These are phyloP conservation scores for Botrytis fabae DNA, from an alignment of 2,329 filamentous ascomycete species.

Conservation along the genomic window DNA sequence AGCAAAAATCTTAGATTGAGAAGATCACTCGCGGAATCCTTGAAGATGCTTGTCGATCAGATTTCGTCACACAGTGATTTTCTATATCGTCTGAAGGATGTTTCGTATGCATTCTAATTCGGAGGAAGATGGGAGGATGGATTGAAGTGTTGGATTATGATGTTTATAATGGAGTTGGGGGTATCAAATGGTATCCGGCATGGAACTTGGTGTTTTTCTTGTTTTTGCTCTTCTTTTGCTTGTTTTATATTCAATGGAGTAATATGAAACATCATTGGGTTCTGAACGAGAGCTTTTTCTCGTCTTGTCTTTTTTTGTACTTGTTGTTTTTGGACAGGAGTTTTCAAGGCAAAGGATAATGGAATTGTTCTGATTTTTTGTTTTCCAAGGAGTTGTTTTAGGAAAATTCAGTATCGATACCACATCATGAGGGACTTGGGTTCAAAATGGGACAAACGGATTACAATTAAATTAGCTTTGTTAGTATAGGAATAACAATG, in stretches of 20 bases:
- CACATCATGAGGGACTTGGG: slow-evolving; percentile 7
- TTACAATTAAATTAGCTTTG: neutral
- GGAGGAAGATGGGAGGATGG: neutral
- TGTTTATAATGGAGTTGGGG: neutral
- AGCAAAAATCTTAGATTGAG: slow-evolving; percentile 17
- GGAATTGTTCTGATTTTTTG: slow-evolving; percentile 7
- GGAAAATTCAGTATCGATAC: slow-evolving; percentile 19
- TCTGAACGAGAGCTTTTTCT: neutral
- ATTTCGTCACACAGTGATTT: slow-evolving; percentile 19
- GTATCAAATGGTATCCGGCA: neutral
- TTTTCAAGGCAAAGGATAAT: neutral
- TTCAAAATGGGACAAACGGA: neutral
- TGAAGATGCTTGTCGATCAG: slow-evolving; percentile 14
- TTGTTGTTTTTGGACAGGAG: neutral
- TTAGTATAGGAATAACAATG: slow-evolving; percentile 12
- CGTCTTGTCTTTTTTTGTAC: neutral
- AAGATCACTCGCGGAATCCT: slow-evolving; percentile 18
- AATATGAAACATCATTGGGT: neutral
- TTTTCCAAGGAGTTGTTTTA: slow-evolving; percentile 5
- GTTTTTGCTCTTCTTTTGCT: neutral
- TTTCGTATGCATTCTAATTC: slow-evolving; percentile 5
- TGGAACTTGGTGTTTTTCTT: neutral
- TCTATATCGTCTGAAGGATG: slow-evolving; percentile 18
- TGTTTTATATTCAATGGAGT: slow-evolving; percentile 4
- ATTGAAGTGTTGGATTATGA: neutral